Evolutionary conservation across 129 eudicot genomes (phyloP), one percentile per base, ranked within the genome.

Genomic region (Scalesia atractyloides): DNA sequence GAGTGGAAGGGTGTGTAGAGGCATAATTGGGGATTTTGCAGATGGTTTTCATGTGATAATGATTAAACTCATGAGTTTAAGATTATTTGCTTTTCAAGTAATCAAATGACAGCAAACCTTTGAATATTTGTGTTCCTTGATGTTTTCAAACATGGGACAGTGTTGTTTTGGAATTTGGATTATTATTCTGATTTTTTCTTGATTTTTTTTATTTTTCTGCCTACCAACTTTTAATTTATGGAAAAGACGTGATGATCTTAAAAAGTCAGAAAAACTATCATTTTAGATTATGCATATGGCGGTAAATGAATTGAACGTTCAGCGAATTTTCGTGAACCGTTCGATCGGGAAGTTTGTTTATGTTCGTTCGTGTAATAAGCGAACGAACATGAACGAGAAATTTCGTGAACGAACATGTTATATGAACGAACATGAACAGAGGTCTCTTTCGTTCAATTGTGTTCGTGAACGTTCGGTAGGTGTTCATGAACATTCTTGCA

Each of bases 11-110:
- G 0, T 19, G 36, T 61, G 76, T 18, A 5, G 66, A 44, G 43
- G n/a, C 82, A 79, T 79, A 44, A 44, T 56, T 46, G 50, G 56
- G n/a, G 24, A 56, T 8, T 26, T 54, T 65, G 64, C 6, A 47
- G 41, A 18, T 47, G 43, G 72, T 11, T 37, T 37, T 5, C 9
- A 37, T 5, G 5, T 37, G 7, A 5, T 37, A 39, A 39, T 39
- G 9, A 39, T 39, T 7, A 39, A 7, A 7, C 9, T 2, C 9
- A 5, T 37, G 68, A 20, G 36, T 48, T 66, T 66, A 7, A 2
- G 50, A 15, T 15, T 26, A 0, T 24, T 56, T 20, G n/a, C n/a
- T 0, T 17, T 59, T 71, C 0, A 41, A 56, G 33, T 9, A 43
- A 39, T 65, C 22, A 9, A 19, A 13, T 36, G 71, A 34, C 43